Base-by-base conservation (phyloP, 768 basidiomycete species). In the Lepiota brunneoincarnata region DNA sequence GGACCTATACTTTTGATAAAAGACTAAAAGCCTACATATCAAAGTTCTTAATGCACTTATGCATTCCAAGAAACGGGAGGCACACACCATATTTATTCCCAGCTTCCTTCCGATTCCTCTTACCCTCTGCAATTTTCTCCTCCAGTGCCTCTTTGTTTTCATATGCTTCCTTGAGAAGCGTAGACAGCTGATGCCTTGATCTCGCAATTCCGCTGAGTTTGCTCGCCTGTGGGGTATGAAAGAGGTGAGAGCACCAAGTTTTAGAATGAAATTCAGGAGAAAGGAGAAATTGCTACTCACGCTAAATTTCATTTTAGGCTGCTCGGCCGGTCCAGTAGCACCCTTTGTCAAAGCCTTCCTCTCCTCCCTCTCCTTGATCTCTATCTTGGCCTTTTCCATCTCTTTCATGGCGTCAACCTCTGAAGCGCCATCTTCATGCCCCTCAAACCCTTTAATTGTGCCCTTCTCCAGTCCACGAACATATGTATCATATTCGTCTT, bases 21-120 rank as follows among this genome's bases (percentile, higher is more conserved):
- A 38, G 21, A 21, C 60, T 57, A 74, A 60, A 73, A 72, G 17
- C 72, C 73, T 71, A 40, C 11, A 46, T 12, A 15, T 15, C 26
- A 15, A 12, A 21, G 37, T 26, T n/a, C 46, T 12, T 20, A 55
- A 37, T 26, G 34, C n/a, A 43, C 18, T 10, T 34, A 15, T 1
- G n/a, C 12, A 12, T 11, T 11, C 17, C 28, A 28, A 12, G 24
- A 24, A 14, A 36, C 14, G 17, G 6, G n/a, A 51, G 28, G 36
- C 12, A 71, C 79, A 56, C 61, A 87, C 92, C 92, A 61, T 94
- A 93, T 78, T 93, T 94, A 70, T 91, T 93, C 9, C 92, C 92
- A 0, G 92, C 91, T 64, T 92, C 89, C 66, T 93, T 93, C 57
- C 91, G 78, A 63, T 93, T 93, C 57, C 88, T 75, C 57, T 85